Percentiles rank a stretch among this genome's conserved stretches.
These are phyloP conservation scores for Hypoxylon crocopeplum DNA, from an alignment of 495 filamentous ascomycete species.

Conservation along the genomic window DNA sequence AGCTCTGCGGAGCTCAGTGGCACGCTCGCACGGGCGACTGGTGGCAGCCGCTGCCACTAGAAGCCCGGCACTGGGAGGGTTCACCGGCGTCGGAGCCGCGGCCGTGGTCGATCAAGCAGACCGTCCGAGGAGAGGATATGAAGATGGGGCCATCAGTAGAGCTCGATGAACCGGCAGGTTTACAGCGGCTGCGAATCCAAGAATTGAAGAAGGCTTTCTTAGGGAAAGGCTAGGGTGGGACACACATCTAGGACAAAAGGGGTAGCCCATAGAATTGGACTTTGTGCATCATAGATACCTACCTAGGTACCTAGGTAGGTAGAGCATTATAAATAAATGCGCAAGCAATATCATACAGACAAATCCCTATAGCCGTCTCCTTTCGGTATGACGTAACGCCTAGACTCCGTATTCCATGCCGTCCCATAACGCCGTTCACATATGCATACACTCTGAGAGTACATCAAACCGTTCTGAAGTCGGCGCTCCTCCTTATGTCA, in stretches of 20 bases:
- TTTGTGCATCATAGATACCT: background rate
- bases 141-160: slow-evolving; percentile 47
- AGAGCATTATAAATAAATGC: too few species aligned
- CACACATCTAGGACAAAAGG: background rate
- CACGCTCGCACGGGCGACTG: slow-evolving; percentile 63
- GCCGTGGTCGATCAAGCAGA: background rate
- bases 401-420: slow-evolving; percentile 33
- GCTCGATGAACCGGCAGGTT: slow-evolving; percentile 50
- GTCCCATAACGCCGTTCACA: slow-evolving; percentile 21
- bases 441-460: slow-evolving; percentile 15
- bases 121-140: slow-evolving; percentile 35
- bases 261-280: too few species aligned
- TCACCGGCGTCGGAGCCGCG: slow-evolving; percentile 30
- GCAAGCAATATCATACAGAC: slow-evolving; percentile 1
- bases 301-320: background rate
- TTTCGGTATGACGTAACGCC: too few species aligned
- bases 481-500: background rate
- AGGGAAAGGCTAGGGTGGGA: background rate
- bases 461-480: background rate
- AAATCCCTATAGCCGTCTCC: too few species aligned
- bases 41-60: slow-evolving; percentile 68
- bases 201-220: slow-evolving; percentile 29
- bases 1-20: slow-evolving; percentile 71
- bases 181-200: slow-evolving; percentile 47
- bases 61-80: slow-evolving; percentile 66